phyloP scores from a whole-genome alignment of 139 green algal genomes.

The Chara braunii region DNA sequence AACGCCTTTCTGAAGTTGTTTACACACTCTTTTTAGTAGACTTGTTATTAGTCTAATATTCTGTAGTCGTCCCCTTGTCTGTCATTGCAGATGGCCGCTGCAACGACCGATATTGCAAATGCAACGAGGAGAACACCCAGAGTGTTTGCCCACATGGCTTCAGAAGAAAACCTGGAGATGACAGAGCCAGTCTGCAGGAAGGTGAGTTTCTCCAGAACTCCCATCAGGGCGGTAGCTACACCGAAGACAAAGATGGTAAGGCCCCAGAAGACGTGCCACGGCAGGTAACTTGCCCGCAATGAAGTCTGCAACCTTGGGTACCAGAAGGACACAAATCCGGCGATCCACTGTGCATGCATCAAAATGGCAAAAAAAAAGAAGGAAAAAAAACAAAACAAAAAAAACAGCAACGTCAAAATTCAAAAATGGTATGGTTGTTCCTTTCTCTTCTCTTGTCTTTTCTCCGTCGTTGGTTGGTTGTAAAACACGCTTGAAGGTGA shows the following conservation, averaged over 20 bases:
- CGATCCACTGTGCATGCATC: conserved; percentile 28
- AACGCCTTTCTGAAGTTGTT: no score
- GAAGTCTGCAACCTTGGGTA: conserved; percentile 8
- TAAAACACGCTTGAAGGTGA: no score
- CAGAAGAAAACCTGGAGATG: neutral
- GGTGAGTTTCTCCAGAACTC: conserved; percentile 37
- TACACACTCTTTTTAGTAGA: no score
- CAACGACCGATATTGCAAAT: conserved; percentile 19
- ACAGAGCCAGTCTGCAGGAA: conserved; percentile 8
- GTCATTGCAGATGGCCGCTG: neutral
- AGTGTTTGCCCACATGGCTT: conserved; percentile 12
- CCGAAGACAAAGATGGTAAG: conserved; percentile 35
- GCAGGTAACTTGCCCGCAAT: neutral
- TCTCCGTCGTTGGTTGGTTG: no score
- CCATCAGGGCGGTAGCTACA: conserved; percentile 17
- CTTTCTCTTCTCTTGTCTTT: no score
- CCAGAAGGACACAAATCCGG: conserved; percentile 27
- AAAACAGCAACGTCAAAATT: no score
- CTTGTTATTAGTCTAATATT: no score
- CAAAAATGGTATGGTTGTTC: no score
- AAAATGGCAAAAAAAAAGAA: neutral
- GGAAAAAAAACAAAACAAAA: no score
- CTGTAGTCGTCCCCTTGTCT: no score
- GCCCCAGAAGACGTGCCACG: conserved; percentile 35
- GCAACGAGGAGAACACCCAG: conserved; percentile 24